phyloP scores from a whole-genome alignment of 78 protist genomes.

The Cavenderia fasciculata region DNA sequence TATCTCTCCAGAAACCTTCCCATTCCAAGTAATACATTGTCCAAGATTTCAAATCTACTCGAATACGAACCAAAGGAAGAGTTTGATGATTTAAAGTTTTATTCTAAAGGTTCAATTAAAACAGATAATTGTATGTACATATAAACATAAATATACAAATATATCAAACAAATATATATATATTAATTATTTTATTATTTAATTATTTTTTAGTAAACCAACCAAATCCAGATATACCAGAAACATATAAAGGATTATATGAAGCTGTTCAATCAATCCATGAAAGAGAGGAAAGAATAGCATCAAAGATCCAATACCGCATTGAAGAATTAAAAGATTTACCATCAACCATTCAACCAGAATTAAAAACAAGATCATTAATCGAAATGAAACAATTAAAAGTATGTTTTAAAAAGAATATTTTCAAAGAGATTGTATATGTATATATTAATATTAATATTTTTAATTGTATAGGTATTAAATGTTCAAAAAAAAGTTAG shows the following conservation, averaged over 20 bases:
- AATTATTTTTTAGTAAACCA: not conserved
- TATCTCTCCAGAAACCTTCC: conserved; percentile 67
- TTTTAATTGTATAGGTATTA: not conserved
- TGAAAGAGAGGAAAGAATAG: conserved; percentile 47
- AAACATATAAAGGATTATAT: conserved; percentile 38
- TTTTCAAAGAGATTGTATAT: no score
- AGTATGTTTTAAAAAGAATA: not conserved
- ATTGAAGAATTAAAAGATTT: conserved; percentile 32
- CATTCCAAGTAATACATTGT: conserved; percentile 14
- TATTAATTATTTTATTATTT: not conserved
- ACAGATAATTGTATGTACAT: not conserved
- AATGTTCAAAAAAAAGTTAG: conserved; percentile 57
- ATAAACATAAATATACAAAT: not conserved
- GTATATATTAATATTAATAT: no score
- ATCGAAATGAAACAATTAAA: conserved; percentile 55
- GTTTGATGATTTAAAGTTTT: not conserved
- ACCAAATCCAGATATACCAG: conserved; percentile 16
- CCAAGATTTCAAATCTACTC: not conserved
- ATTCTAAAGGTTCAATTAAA: conserved; percentile 26
- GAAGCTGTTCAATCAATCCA: conserved; percentile 30
- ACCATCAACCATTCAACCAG: conserved; percentile 16
- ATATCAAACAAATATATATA: not conserved
- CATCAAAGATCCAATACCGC: conserved; percentile 8
- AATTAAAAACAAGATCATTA: conserved; percentile 8
- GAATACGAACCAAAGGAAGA: not conserved